A percentile compares a stretch with the other conserved stretches of the same genome.
Evolutionary conservation across 805 yeast genomes (phyloP).

Genomic region (Lachancea kluyveri): DNA sequence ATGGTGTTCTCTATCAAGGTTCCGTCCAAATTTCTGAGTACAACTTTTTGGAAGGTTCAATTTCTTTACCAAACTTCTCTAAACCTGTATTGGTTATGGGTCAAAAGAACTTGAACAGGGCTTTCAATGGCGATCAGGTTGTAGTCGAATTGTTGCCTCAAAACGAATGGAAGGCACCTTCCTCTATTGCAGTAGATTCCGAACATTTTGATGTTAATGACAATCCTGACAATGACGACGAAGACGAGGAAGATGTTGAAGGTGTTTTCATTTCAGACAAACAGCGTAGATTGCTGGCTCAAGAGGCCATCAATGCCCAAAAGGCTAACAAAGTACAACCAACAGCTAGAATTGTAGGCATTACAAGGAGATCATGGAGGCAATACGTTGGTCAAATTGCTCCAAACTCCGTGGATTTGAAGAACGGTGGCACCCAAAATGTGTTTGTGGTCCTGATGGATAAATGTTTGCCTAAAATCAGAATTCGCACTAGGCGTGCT

Average conservation of each 20-base stretch:
- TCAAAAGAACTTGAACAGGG: slow-evolving; percentile 77
- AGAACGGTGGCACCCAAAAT: slow-evolving; percentile 57
- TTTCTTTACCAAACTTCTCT: slow-evolving; percentile 63
- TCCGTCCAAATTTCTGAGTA: slow-evolving; percentile 72
- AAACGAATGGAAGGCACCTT: slow-evolving; percentile 81
- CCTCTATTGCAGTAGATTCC: slow-evolving; percentile 73
- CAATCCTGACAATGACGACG: slow-evolving; percentile 46
- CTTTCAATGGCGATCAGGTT: slow-evolving; percentile 88
- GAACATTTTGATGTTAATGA: slow-evolving; percentile 54
- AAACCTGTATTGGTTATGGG: slow-evolving; percentile 82
- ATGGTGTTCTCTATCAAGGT: slow-evolving; percentile 86
- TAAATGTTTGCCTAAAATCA: slow-evolving; percentile 74
- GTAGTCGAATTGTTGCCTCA: slow-evolving; percentile 86
- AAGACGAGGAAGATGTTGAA: slow-evolving; percentile 42
- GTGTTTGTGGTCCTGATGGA: slow-evolving; percentile 90
- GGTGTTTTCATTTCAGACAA: slow-evolving; percentile 33
- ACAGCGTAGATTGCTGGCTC: slow-evolving; percentile 57
- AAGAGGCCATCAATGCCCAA: slow-evolving; percentile 67
- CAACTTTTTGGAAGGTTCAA: slow-evolving; percentile 82
- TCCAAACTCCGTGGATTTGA: slow-evolving; percentile 60
- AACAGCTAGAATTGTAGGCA: slow-evolving; percentile 89
- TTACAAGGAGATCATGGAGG: slow-evolving; percentile 89
- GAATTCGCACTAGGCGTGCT: slow-evolving; percentile 85
- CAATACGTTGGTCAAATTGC: slow-evolving; percentile 92
- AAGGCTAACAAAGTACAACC: slow-evolving; percentile 59